phyloP scores from a whole-genome alignment of 2,329 filamentous ascomycete genomes.

The Diplodia intermedia region DNA sequence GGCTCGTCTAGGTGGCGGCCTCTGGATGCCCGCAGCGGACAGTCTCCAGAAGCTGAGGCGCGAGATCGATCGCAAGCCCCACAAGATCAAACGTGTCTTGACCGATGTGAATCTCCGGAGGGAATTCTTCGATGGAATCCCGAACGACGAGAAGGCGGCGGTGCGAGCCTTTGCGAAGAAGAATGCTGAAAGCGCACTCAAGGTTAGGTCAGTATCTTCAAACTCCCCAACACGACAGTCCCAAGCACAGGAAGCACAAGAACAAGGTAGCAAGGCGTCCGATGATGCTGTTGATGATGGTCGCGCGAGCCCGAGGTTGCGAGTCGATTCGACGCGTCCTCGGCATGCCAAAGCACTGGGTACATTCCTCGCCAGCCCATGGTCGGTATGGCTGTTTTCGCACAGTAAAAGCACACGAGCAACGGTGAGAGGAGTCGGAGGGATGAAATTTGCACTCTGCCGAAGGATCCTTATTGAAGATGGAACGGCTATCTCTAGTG shows the following conservation, averaged over 20 bases:
- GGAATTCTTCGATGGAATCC: constrained; percentile 67
- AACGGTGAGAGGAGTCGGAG: neutral
- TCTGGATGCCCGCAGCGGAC: constrained; percentile 77
- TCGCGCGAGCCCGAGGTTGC: neutral
- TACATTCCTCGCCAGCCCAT: neutral
- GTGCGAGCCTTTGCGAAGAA: constrained; percentile 70
- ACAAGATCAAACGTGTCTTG: constrained; percentile 72
- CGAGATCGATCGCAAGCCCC: constrained; percentile 76
- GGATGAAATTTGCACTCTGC: constrained; percentile 22
- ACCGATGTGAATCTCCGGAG: constrained; percentile 66
- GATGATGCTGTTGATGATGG: neutral
- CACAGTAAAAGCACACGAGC: neutral
- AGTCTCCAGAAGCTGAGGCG: constrained; percentile 72
- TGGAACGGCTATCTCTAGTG: constrained; percentile 27
- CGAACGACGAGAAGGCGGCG: constrained; percentile 64
- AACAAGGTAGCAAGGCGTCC: neutral
- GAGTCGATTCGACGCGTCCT: constrained; percentile 11
- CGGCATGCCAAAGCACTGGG: neutral
- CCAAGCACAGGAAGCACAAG: neutral
- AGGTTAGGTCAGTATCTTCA: constrained; percentile 73
- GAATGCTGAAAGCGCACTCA: constrained; percentile 78
- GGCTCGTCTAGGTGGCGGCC: constrained; percentile 68
- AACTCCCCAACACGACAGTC: constrained; percentile 12
- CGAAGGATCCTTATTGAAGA: constrained; percentile 12
- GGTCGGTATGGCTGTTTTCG: neutral